Conservation (phyloP, 305 asterid species). For the Caryopteris hybrid region DNA sequence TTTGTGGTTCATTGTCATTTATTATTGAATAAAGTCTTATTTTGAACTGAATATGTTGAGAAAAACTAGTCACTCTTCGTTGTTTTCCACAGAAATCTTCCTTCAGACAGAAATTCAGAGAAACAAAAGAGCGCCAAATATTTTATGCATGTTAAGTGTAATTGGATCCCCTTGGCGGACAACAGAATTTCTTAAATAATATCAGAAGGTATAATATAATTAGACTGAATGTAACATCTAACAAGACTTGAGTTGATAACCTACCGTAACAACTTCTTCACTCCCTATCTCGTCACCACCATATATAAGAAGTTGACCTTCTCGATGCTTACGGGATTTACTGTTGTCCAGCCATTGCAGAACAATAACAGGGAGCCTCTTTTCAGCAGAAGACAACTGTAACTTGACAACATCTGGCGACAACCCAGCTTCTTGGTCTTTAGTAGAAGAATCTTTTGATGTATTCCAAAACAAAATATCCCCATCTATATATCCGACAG, state of each 20-base stretch:
- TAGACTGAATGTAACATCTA: slow-evolving; percentile 3
- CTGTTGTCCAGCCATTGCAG: slow-evolving; percentile 63
- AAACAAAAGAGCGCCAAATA: background rate
- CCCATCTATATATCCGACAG: slow-evolving; percentile 88
- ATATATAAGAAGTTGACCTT: slow-evolving; percentile 75
- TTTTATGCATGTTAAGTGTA: slow-evolving; percentile 4
- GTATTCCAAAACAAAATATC: slow-evolving; percentile 87
- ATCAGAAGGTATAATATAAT: background rate
- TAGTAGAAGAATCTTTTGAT: slow-evolving; percentile 36
- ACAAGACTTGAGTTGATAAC: slow-evolving; percentile 31
- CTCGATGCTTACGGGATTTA: slow-evolving; percentile 48
- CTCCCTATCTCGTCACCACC: slow-evolving; percentile 94
- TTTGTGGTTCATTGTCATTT: background rate
- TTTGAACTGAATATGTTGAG: background rate
- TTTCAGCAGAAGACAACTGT: slow-evolving; percentile 74
- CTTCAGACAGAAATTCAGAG: background rate
- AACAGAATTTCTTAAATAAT: background rate
- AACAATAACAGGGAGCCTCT: slow-evolving; percentile 87
- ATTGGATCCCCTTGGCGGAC: background rate
- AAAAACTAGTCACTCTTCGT: no score
- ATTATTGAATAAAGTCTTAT: background rate
- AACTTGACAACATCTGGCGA: slow-evolving; percentile 65
- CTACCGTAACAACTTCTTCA: slow-evolving; percentile 81
- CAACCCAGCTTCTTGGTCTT: slow-evolving; percentile 43
- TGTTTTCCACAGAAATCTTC: background rate